These are phyloP conservation scores for Psidium guajava DNA, from an alignment of 345 rosid genomes.

Conservation along the genomic window DNA sequence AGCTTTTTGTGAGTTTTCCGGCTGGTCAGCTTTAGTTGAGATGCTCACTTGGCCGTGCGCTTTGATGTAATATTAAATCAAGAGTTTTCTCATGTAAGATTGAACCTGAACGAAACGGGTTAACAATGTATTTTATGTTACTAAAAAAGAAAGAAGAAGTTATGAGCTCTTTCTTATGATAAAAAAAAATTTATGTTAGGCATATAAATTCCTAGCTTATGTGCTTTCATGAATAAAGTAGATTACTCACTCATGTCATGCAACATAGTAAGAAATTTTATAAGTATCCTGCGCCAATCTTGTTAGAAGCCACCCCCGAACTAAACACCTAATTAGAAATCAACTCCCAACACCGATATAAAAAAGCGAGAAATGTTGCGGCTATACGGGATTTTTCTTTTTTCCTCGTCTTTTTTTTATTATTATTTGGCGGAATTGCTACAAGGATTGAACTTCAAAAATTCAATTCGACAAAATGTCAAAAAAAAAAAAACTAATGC, in stretches of 20 bases:
- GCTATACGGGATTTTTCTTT: background rate
- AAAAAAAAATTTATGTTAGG: too few relatives aligned
- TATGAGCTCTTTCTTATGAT: too few relatives aligned
- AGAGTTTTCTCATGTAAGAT: background rate
- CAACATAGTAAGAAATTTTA: background rate
- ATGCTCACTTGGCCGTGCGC: background rate
- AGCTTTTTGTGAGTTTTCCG: background rate
- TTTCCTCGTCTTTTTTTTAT: too few relatives aligned
- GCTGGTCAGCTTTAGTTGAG: background rate
- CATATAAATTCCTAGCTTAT: too few relatives aligned
- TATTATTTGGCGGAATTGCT: background rate
- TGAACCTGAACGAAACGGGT: background rate
- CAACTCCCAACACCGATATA: accelerated
- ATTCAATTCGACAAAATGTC: background rate
- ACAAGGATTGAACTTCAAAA: background rate
- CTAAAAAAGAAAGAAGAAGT: background rate
- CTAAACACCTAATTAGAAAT: background rate
- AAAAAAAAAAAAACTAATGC: background rate
- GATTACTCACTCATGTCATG: too few relatives aligned
- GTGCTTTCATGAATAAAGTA: too few relatives aligned
- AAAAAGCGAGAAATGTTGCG: background rate
- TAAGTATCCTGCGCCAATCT: background rate
- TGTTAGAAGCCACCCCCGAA: background rate
- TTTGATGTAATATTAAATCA: background rate
- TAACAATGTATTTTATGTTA: background rate